Base-by-base conservation (phyloP, 2,329 filamentous ascomycete species). In the Paraconiothyrium sp. region DNA sequence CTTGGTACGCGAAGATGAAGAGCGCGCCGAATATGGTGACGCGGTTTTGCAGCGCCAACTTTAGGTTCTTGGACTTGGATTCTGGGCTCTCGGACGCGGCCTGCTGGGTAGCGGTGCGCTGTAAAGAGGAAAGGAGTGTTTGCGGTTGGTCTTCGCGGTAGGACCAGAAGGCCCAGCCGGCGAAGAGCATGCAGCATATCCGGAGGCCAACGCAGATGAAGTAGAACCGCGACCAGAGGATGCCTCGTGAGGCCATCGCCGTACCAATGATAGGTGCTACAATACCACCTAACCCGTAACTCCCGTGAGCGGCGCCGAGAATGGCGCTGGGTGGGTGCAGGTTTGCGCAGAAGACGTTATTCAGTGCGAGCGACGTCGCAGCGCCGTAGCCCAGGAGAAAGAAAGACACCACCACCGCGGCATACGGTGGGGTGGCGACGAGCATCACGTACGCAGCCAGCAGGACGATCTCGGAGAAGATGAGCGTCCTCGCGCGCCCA, bases 1-100 rank as follows among this genome's bases (percentile, higher is more conserved):
- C 92, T 78, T 95, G 92, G 76, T 97, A 96, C 30, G 89, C 88
- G 76, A 96, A 95, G 76, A 95, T 91, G 81, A 95, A 95, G 10
- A 92, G 76, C 0, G 92, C 90, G 3, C 92, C 91, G 0, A 95
- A 83, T 1, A 95, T 78, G 0, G 93, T 92, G 4, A 89, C 84
- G 35, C 78, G 80, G 67, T 84, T 84, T 60, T 80, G 80, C 35
- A 89, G 68, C 2, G 85, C 83, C 55, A 80, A 75, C 59, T 79
- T 86, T 75, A 80, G 83, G 71, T 78, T 81, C 79, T 74, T 85
- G 75, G 63, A 82, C 80, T 71, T 84, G 65, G 51, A 85, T 61
- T 67, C 67, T n/a, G 78, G 64, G 47, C 72, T 65, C 52, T 72
- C 65, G 13, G 59, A 63, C 3, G 76, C 74, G 9, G 72, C 72